Conservation (phyloP, 352 stramenopile species). For the Ochromonadaceae sp. region DNA sequence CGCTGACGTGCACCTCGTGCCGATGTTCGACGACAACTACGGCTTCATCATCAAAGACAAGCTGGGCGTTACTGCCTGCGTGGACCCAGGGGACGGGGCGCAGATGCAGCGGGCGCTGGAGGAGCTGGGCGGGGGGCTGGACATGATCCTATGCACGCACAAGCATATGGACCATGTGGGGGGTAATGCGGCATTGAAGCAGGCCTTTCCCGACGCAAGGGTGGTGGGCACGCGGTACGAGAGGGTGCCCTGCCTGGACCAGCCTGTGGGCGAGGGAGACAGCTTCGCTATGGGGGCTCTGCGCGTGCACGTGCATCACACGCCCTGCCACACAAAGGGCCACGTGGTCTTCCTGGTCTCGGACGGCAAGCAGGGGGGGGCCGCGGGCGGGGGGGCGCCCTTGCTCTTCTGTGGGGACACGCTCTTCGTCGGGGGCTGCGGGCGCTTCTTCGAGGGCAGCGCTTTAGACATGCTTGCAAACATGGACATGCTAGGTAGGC, state of each 20-base stretch:
- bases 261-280: conserved; percentile 48
- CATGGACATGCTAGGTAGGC: conserved; percentile 15
- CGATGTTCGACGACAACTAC: conserved; percentile 75
- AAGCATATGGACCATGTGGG: conserved; percentile 70
- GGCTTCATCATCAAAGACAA: conserved; percentile 48
- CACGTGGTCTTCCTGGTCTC: conserved; percentile 47
- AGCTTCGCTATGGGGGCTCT: conserved; percentile 39
- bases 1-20: conserved; percentile 46
- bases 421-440: conserved; percentile 69
- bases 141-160: conserved; percentile 65
- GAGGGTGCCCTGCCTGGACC: conserved; percentile 29
- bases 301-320: conserved; percentile 43
- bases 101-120: conserved; percentile 47
- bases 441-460: conserved; percentile 56
- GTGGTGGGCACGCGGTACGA: conserved; percentile 44
- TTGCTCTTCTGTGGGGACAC: conserved; percentile 76
- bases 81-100: conserved; percentile 64
- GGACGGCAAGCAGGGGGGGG: not conserved
- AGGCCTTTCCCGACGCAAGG: conserved; percentile 30
- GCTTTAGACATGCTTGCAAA: conserved; percentile 49
- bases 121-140: conserved; percentile 43
- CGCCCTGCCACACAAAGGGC: conserved; percentile 70
- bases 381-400: conserved; percentile 29
- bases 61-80: conserved; percentile 47
- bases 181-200: conserved; percentile 53